A percentile compares a stretch with the other conserved stretches of the same genome.
phyloP scores from a whole-genome alignment of 768 basidiomycete genomes.

The Epithele typhae region DNA sequence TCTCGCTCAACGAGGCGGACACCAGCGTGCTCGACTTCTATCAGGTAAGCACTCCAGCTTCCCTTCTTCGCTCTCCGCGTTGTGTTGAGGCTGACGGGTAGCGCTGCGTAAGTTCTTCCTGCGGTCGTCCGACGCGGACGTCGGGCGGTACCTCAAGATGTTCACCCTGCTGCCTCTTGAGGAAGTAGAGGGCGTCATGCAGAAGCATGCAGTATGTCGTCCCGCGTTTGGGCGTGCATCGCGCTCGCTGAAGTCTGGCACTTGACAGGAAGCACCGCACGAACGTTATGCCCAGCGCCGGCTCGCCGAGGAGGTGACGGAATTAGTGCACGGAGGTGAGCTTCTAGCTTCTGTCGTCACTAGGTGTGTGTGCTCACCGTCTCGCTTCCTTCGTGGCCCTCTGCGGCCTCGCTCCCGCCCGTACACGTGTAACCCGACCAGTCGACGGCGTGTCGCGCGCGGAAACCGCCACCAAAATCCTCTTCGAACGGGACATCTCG shows the following conservation, averaged over 20 bases:
- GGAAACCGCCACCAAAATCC: constrained; percentile 18
- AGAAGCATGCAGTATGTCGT: constrained; percentile 49
- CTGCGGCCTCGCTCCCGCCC: too few species aligned
- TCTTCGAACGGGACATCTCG: constrained; percentile 23
- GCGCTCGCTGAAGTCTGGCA: background rate
- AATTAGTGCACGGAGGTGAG: constrained; percentile 27
- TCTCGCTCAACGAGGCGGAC: constrained; percentile 77
- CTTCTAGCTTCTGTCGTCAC: background rate
- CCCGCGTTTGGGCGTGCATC: background rate
- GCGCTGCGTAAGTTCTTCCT: constrained; percentile 96
- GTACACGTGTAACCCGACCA: constrained; percentile 14
- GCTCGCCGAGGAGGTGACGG: constrained; percentile 26
- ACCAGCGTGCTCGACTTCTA: constrained; percentile 94
- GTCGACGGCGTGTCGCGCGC: constrained; percentile 22
- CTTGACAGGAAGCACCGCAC: constrained; percentile 20
- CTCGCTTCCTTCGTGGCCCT: too few species aligned
- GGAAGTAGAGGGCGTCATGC: constrained; percentile 53
- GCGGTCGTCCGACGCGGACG: constrained; percentile 73
- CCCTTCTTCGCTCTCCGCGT: too few species aligned
- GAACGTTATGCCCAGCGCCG: constrained; percentile 21
- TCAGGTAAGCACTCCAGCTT: constrained; percentile 69
- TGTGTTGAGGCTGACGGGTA: too few species aligned
- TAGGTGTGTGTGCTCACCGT: too few species aligned
- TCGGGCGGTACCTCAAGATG: constrained; percentile 72
- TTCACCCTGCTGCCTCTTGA: constrained; percentile 72